Base-by-base conservation (phyloP, 2,329 filamentous ascomycete genomes). In the Pseudocercospora pini-densiflorae region DNA sequence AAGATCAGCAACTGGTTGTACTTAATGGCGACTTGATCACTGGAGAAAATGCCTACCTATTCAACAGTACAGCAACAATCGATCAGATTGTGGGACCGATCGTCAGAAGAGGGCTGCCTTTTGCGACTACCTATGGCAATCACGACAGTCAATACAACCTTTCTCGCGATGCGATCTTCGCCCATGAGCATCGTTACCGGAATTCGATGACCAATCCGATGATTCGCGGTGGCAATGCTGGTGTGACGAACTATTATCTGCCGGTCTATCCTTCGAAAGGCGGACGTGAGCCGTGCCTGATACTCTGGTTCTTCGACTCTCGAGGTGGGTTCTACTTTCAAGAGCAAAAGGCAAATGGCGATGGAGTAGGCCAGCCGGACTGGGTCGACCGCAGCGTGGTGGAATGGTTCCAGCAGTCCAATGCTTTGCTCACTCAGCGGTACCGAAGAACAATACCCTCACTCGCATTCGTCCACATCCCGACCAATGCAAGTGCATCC, bases 231-330 rank as follows among this genome's bases (percentile, higher is more conserved):
- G 62, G 75, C 0, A 70, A 80, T 1, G 75, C 79, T 0, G 84
- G 83, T 1, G 76, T 85, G 0, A 84, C 83, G 9, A 88, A 88
- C 68, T 88, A 87, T 73, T 87, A 83, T 64, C 71, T 88, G 6
- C 81, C 81, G 0, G 76, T 88, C 1, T 87, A 84, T 71, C 74
- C 78, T 10, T 66, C 74, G 54, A 64, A 68, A 21, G 85, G 84
- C 72, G 81, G 82, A 65, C 62, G 71, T 4, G 49, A 58, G 0
- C 84, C 86, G 6, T 70, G 73, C 7, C 72, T 83, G 7, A 72
- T 92, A 0, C 79, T 93, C 1, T 93, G 89, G 88, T 92, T 92
- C 78, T 92, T 93, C 71, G 90, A 92, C 72, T 86, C 83, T 63
- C 82, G 86, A 27, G 70, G 70, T 58, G 89, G 89, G 40, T 88